phyloP scores from a whole-genome alignment of 257 asterid genomes.

The Solanum okadae region DNA sequence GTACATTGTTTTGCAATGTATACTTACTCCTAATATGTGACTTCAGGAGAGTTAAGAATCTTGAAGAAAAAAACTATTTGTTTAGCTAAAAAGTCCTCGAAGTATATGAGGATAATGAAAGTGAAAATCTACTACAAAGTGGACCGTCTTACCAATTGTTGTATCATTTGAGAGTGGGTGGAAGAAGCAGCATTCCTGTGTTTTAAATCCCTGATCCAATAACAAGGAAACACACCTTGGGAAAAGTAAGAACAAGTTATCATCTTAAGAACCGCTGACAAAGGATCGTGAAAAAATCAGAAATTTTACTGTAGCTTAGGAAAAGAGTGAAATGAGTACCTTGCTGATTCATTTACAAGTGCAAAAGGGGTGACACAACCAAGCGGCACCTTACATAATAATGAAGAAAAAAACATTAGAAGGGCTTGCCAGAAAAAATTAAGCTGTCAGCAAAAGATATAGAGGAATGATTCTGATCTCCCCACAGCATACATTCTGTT shows the following conservation, averaged over 20 bases:
- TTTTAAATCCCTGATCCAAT: conserved; percentile 74
- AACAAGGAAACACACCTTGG: conserved; percentile 76
- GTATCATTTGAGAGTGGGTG: conserved; percentile 87
- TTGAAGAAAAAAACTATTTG: not conserved
- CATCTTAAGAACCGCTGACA: not conserved
- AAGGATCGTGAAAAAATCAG: not conserved
- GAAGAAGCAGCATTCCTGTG: conserved; percentile 65
- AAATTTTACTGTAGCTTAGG: not conserved
- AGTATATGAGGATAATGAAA: not conserved
- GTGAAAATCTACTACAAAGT: not conserved
- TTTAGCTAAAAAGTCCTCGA: not conserved
- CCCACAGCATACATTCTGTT: not conserved
- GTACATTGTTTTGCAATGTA: not conserved
- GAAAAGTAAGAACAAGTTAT: conserved; percentile 10
- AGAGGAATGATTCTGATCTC: not conserved
- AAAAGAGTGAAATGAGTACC: conserved; percentile 26
- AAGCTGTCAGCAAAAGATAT: not conserved
- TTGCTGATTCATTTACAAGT: conserved; percentile 76
- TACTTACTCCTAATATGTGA: not conserved
- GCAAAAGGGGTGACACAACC: conserved; percentile 96
- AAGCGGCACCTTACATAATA: conserved; percentile 59
- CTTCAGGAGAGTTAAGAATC: not conserved
- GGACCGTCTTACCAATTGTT: conserved; percentile 50
- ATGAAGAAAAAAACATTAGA: not conserved
- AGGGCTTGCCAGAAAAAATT: not conserved